Conservation (phyloP, 805 yeast species). For the Saccharomycopsis fibuligera region DNA sequence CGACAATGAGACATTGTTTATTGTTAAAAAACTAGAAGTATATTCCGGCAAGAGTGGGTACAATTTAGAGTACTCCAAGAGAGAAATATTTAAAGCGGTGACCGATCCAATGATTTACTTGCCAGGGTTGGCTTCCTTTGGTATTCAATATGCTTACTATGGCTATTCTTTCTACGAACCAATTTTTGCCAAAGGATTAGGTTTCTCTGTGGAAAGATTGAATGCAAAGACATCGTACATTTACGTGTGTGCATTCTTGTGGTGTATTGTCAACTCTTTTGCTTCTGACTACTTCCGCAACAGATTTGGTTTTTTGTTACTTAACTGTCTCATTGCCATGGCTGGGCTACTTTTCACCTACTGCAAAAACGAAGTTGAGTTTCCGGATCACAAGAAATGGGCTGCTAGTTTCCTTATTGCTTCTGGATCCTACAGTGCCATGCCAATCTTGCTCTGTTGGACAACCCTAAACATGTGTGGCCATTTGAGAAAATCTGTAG, state of each 20-base stretch:
- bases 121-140: slow-evolving; percentile 52
- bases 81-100: slow-evolving; percentile 42
- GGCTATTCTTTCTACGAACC: slow-evolving; percentile 70
- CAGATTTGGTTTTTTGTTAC: slow-evolving; percentile 42
- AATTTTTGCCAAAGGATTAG: slow-evolving; percentile 54
- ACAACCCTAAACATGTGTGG: slow-evolving; percentile 54
- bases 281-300: slow-evolving; percentile 38
- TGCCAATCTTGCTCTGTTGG: slow-evolving; percentile 71
- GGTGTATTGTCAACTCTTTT: not conserved
- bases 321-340: slow-evolving; percentile 49
- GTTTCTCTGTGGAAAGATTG: slow-evolving; percentile 63
- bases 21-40: slow-evolving; percentile 18
- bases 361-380: no score
- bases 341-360: slow-evolving; percentile 61
- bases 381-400: slow-evolving; percentile 40
- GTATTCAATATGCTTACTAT: slow-evolving; percentile 57
- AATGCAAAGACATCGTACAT: slow-evolving; percentile 68
- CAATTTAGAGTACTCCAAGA: slow-evolving; percentile 39
- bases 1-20: slow-evolving; percentile 17
- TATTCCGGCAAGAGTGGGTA: slow-evolving; percentile 17
- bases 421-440: slow-evolving; percentile 52
- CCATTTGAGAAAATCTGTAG: slow-evolving; percentile 52
- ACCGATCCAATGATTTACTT: slow-evolving; percentile 53
- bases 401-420: slow-evolving; percentile 58
- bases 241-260: slow-evolving; percentile 2